Base-by-base conservation (phyloP, 805 yeast species). In the Saccharomycopsis synnaedendra region DNA sequence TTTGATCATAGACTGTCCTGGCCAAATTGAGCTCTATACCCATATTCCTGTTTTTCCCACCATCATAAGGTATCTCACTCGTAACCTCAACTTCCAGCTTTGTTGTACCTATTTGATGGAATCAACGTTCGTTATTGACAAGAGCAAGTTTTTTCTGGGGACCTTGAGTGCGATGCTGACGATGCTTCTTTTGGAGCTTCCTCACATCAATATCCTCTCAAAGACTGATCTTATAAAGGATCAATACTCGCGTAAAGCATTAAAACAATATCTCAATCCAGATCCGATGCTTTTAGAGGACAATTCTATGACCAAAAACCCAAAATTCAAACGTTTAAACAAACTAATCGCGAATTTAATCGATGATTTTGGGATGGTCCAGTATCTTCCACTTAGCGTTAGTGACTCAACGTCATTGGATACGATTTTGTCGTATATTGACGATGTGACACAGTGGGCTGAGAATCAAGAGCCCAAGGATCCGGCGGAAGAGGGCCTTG, bases 311-410 rank as follows among this genome's bases (percentile, higher is more conserved):
- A 53, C 56, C 8, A 47, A 55, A 5, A 76, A 75, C 56, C 76
- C 78, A 8, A 81, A 74, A 58, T 90, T 80, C 59, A 74, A 80
- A 37, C 76, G 71, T 52, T 71, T 93, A 51, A 90, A 87, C 61
- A 75, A 75, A 56, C 75, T 89, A 10, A 88, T 93, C 56, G 96
- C 97, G 0, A 80, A 83, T 54, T 69, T 93, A 55, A 94, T 89
- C 35, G 97, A 93, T 60, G 99, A 93, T 58, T 93, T 93, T 62
- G 98, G 98, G 5, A 93, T 93, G 99, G 97, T 93, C 3, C 97
- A 93, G 61, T 93, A 88, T 60, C 67, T 93, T 55, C 97, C 98
- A 0, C 70, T 93, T 54, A 94, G 88, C 59, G 78, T 86, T 6
- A 82, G 80, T 42, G 75, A 77, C 51, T 79, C 87, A 43, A 86